These are phyloP conservation scores for Ligustrum vulgare DNA, from an alignment of 257 asterid species.

Conservation along the genomic window DNA sequence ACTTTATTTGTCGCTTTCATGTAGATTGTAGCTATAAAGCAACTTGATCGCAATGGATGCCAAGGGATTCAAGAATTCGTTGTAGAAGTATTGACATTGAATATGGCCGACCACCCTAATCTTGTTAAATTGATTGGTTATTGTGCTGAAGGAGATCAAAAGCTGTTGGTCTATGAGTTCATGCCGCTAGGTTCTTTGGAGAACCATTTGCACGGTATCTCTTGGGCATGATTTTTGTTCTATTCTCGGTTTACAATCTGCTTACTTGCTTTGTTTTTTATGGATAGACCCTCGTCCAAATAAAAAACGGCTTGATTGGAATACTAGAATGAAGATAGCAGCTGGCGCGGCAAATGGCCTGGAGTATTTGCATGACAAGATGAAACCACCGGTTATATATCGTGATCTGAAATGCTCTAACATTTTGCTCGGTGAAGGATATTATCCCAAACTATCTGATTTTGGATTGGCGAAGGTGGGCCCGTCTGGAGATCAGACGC, in stretches of 20 bases:
- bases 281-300: conserved; percentile 21
- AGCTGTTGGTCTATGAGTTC: conserved; percentile 50
- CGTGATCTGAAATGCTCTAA: conserved; percentile 56
- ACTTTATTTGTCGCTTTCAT: not conserved
- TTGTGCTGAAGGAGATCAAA: conserved; percentile 50
- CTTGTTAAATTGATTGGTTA: conserved; percentile 54
- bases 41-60: conserved; percentile 44
- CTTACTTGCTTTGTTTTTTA: not conserved
- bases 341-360: conserved; percentile 51
- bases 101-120: conserved; percentile 44
- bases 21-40: conserved; percentile 53
- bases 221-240: not conserved
- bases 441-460: conserved; percentile 41
- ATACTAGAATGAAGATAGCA: conserved; percentile 43
- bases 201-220: conserved; percentile 45
- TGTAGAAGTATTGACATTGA: conserved; percentile 43
- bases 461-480: conserved; percentile 53
- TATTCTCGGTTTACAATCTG: not conserved
- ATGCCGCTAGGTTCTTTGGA: conserved; percentile 56
- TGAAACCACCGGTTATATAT: conserved; percentile 48
- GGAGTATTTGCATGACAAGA: conserved; percentile 47
- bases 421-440: conserved; percentile 45
- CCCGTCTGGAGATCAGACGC: conserved; percentile 41
- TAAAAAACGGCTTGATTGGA: conserved; percentile 36
- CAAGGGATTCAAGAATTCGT: conserved; percentile 51